phyloP scores from a whole-genome alignment of 2,329 filamentous ascomycete genomes.

The Pestalotiopsis sp. region DNA sequence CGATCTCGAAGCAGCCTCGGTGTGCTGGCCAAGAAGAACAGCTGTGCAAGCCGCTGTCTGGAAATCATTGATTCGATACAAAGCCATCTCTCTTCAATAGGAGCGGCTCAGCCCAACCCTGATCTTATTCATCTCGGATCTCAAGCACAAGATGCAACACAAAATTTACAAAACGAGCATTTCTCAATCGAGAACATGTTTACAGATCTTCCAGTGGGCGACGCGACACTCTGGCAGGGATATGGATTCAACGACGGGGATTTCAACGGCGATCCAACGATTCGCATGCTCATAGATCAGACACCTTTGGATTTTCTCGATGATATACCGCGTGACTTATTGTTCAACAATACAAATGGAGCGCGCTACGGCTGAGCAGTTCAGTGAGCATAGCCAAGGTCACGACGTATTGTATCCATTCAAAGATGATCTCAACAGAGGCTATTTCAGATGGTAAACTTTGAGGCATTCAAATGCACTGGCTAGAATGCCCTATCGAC shows the following conservation, averaged over 20 bases:
- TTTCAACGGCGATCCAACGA: constrained; percentile 6
- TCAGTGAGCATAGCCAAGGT: neutral
- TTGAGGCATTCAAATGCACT: neutral
- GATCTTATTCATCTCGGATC: neutral
- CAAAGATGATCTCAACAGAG: neutral
- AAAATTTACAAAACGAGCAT: neutral
- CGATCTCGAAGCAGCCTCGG: neutral
- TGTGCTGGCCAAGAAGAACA: constrained; percentile 9
- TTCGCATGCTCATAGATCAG: constrained; percentile 13
- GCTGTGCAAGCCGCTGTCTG: constrained; percentile 6
- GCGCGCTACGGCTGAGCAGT: neutral
- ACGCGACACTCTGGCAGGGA: neutral
- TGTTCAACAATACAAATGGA: neutral
- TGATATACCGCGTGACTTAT: neutral
- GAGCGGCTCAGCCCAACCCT: neutral
- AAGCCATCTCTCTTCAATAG: neutral
- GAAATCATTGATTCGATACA: constrained; percentile 9
- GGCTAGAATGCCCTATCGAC: neutral
- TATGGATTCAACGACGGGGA: constrained; percentile 8
- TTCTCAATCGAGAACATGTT: neutral
- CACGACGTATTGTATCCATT: neutral
- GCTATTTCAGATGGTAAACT: neutral
- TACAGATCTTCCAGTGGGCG: neutral
- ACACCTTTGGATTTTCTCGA: constrained; percentile 1
- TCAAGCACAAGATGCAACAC: neutral